Evolutionary conservation across 495 filamentous ascomycete species (phyloP).

Genomic region (Pseudomonodictys pantanalensis): DNA sequence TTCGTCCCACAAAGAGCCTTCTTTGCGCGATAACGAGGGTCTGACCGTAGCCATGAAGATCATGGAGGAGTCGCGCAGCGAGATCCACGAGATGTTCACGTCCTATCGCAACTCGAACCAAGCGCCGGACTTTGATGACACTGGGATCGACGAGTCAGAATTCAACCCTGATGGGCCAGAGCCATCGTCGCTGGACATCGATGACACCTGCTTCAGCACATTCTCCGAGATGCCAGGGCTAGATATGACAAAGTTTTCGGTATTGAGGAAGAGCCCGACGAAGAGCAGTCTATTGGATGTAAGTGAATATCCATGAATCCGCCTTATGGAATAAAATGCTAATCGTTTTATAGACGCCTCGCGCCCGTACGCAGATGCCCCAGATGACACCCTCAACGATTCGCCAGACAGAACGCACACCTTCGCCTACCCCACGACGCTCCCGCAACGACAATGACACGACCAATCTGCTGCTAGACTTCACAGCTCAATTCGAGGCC

Average conservation of each 20-base stretch:
- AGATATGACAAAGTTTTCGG: constrained; percentile 82
- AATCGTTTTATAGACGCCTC: constrained; percentile 33
- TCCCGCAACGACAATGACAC: constrained; percentile 51
- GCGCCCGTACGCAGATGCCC: constrained; percentile 31
- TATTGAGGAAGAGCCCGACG: constrained; percentile 56
- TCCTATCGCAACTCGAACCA: constrained; percentile 45
- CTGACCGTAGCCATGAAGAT: constrained; percentile 34
- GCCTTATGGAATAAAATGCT: neutral
- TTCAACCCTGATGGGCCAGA: constrained; percentile 32
- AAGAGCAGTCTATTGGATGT: constrained; percentile 44
- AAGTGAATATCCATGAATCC: constrained; percentile 17
- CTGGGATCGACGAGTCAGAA: constrained; percentile 25
- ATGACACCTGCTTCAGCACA: constrained; percentile 80
- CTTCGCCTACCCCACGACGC: constrained; percentile 60
- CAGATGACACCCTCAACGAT: constrained; percentile 40
- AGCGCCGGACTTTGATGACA: constrained; percentile 2
- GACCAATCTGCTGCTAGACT: constrained; percentile 79
- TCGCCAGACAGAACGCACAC: constrained; percentile 44
- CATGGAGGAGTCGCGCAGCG: constrained; percentile 32
- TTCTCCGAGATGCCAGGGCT: constrained; percentile 77
- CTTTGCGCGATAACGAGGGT: constrained; percentile 42
- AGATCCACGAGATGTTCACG: constrained; percentile 31
- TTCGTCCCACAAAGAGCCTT: constrained; percentile 7
- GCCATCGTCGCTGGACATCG: constrained; percentile 47
- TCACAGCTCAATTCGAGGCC: constrained; percentile 72